These are phyloP conservation scores for Pestalotiopsis sp. DNA, from an alignment of 2,329 filamentous ascomycete species.

Conservation along the genomic window DNA sequence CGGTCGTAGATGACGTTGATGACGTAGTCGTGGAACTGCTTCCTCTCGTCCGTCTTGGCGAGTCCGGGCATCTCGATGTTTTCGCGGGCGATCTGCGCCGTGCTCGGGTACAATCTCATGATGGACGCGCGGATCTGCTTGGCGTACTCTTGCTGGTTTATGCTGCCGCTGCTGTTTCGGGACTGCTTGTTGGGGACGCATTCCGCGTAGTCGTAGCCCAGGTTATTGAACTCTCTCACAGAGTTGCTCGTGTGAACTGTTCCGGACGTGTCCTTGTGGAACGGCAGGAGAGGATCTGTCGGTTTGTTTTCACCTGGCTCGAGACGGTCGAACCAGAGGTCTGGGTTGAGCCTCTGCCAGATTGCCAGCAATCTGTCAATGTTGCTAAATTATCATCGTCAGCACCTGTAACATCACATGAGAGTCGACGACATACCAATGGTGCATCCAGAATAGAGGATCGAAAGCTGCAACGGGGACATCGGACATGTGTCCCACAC, in stretches of 20 bases:
- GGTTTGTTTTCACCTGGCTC: background rate
- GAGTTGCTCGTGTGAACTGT: background rate
- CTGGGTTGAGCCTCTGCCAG: constrained; percentile 11
- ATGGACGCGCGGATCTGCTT: background rate
- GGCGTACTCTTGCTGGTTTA: background rate
- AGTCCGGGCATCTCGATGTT: background rate
- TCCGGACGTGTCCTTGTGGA: background rate
- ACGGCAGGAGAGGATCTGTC: background rate
- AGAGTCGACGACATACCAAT: background rate
- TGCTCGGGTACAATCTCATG: background rate
- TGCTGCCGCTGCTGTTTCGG: background rate
- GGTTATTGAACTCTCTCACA: background rate
- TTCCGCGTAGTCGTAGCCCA: background rate
- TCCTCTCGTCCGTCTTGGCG: background rate
- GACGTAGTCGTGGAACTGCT: constrained; percentile 9
- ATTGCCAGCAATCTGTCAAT: background rate
- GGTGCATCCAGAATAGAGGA: background rate
- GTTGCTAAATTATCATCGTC: background rate
- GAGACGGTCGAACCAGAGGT: constrained; percentile 10
- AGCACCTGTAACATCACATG: no score
- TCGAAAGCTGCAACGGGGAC: background rate
- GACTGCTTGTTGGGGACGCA: background rate
- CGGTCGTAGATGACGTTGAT: constrained; percentile 12
- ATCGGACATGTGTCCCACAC: background rate
- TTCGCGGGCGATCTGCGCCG: background rate